phyloP scores from a whole-genome alignment of 108 stramenopile genomes.

The Chaetoceros tenuissimus region DNA sequence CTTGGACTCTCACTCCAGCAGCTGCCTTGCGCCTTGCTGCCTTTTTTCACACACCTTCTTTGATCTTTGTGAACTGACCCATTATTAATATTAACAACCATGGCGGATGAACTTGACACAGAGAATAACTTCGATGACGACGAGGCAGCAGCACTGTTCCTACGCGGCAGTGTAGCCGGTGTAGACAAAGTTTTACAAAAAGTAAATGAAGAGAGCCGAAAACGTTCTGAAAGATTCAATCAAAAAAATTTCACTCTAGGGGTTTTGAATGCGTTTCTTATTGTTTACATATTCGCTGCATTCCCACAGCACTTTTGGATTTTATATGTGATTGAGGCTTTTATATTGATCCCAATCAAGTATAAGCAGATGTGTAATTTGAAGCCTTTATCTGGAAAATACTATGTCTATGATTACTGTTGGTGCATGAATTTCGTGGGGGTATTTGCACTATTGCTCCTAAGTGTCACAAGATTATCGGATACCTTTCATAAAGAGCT shows the following conservation, averaged over 20 bases:
- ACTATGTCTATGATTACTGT: slow-evolving; percentile 50
- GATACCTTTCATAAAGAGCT: slow-evolving; percentile 12
- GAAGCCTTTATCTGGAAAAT: slow-evolving; percentile 28
- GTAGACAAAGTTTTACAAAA: no score
- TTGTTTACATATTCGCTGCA: slow-evolving; percentile 25
- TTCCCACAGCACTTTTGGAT: slow-evolving; percentile 46
- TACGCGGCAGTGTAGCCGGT: no score
- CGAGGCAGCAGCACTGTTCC: no score
- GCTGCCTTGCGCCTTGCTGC: no score
- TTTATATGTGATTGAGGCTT: slow-evolving; percentile 24
- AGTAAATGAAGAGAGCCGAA: no score
- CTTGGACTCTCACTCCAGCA: no score
- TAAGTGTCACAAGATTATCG: slow-evolving; percentile 4
- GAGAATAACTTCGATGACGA: no score
- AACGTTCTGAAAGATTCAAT: slow-evolving; percentile 38
- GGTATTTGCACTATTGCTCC: slow-evolving; percentile 9
- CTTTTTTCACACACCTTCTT: no score
- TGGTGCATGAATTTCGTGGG: slow-evolving; percentile 40
- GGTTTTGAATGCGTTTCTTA: slow-evolving; percentile 36
- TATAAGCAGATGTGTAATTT: slow-evolving; percentile 25
- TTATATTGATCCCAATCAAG: slow-evolving; percentile 28
- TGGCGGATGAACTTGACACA: no score
- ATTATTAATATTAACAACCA: no score
- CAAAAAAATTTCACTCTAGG: slow-evolving; percentile 39
- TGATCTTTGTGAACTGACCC: no score